These are phyloP conservation scores for Vaccinium darrowii DNA, from an alignment of 148 eudicot genomes.

Conservation along the genomic window DNA sequence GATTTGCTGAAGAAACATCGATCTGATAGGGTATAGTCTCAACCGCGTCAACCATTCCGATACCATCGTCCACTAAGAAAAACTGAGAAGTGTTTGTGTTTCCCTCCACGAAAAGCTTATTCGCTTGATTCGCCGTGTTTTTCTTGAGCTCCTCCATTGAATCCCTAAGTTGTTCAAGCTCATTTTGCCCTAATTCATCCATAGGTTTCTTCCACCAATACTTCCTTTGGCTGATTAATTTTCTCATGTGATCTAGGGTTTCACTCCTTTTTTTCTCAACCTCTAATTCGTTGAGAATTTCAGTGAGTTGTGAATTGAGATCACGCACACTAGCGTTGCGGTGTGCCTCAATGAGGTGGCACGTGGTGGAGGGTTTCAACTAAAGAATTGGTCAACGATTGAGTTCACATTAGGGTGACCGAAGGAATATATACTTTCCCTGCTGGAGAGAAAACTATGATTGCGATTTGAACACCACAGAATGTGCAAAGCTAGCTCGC, in stretches of 20 bases:
- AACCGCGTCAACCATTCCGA: constrained; percentile 1
- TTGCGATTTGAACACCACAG: constrained; percentile 41
- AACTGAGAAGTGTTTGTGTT: constrained; percentile 4
- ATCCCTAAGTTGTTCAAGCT: constrained; percentile 41
- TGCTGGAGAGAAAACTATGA: constrained; percentile 51
- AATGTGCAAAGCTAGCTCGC: constrained; percentile 57
- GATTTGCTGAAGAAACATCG: constrained; percentile 22
- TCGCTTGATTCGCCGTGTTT: constrained; percentile 28
- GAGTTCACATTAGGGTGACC: constrained; percentile 48
- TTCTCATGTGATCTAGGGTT: constrained; percentile 23
- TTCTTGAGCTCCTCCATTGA: constrained; percentile 58
- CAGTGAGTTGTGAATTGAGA: no score
- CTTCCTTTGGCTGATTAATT: constrained; percentile 19
- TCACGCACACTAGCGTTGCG: no score
- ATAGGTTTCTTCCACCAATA: constrained; percentile 60
- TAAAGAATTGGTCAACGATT: constrained; percentile 35
- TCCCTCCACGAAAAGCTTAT: constrained; percentile 23
- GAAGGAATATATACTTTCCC: constrained; percentile 47
- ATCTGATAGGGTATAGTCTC: constrained; percentile 28
- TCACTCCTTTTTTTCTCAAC: no score
- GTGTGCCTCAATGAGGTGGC: no score
- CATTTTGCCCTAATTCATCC: constrained; percentile 37
- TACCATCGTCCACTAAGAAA: background rate
- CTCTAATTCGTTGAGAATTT: no score
- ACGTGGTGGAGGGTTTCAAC: constrained; percentile 27